These are phyloP conservation scores for Fusarium sp. DNA, from an alignment of 2,329 filamentous ascomycete species.

Conservation along the genomic window DNA sequence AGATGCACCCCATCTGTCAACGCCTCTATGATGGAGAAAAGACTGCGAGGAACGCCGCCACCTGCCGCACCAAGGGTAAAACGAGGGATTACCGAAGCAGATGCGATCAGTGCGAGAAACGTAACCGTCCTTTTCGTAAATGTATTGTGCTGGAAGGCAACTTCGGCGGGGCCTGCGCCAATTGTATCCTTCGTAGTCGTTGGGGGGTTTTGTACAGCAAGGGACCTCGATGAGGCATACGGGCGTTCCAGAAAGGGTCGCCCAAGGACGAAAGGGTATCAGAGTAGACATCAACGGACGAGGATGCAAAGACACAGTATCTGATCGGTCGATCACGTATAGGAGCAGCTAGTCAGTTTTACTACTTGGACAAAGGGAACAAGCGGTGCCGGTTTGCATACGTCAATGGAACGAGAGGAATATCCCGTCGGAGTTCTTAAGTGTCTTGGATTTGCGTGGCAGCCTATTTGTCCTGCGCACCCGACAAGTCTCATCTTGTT, in stretches of 20 bases:
- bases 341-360: not conserved
- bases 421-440: too few species aligned
- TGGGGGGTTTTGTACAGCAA: not conserved
- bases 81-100: not conserved
- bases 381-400: not conserved
- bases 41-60: not conserved
- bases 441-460: too few species aligned
- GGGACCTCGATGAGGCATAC: not conserved
- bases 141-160: not conserved
- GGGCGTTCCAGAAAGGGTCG: not conserved
- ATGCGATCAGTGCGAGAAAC: not conserved
- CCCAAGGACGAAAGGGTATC: not conserved
- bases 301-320: too few species aligned
- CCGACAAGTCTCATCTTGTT: too few species aligned
- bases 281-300: not conserved
- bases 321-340: too few species aligned
- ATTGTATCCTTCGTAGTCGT: not conserved
- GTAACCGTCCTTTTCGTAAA: not conserved
- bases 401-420: too few species aligned
- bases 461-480: too few species aligned
- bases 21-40: not conserved
- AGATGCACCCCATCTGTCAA: not conserved
- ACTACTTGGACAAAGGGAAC: not conserved
- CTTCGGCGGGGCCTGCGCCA: not conserved
- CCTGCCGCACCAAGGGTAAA: not conserved